Percentiles rank a stretch among this genome's conserved stretches.
Conservation (phyloP, 257 asterid species). For the Anisodus acutangulus region DNA sequence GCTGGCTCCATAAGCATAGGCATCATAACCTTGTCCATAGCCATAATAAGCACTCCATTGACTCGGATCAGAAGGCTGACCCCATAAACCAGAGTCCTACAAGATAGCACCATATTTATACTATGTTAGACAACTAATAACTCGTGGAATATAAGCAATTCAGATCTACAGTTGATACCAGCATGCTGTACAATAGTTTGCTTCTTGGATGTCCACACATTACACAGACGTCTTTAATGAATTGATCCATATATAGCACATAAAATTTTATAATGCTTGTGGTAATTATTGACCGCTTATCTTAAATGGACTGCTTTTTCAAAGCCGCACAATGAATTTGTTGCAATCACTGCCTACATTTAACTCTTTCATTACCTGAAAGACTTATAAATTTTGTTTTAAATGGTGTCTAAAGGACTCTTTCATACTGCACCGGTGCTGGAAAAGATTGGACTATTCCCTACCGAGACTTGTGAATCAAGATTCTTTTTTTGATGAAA, state of each 20-base stretch:
- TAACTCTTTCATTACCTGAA: not conserved
- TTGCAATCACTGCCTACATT: not conserved
- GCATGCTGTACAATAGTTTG: not conserved
- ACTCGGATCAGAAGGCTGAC: conserved; percentile 79
- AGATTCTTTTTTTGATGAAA: not conserved
- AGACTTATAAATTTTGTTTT: not conserved
- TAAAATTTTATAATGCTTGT: not conserved
- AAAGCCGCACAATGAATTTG: not conserved
- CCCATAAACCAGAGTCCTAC: conserved; percentile 80
- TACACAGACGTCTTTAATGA: not conserved
- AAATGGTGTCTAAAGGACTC: not conserved
- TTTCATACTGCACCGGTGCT: too few relatives aligned
- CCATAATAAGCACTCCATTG: conserved; percentile 87
- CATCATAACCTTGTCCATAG: conserved; percentile 94
- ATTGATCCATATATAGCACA: not conserved
- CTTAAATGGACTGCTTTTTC: conserved; percentile 1
- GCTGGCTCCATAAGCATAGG: conserved; percentile 80
- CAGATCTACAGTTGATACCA: not conserved
- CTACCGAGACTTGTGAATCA: not conserved
- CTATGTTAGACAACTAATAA: conserved; percentile 5
- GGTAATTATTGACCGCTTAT: not conserved
- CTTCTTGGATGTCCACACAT: not conserved
- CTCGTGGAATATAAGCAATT: conserved; percentile 5
- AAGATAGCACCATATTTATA: conserved; percentile 32
- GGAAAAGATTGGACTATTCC: too few relatives aligned